Evolutionary conservation across 176 grass and related monocot genomes (phyloP).

Genomic region (Ensete ventricosum): DNA sequence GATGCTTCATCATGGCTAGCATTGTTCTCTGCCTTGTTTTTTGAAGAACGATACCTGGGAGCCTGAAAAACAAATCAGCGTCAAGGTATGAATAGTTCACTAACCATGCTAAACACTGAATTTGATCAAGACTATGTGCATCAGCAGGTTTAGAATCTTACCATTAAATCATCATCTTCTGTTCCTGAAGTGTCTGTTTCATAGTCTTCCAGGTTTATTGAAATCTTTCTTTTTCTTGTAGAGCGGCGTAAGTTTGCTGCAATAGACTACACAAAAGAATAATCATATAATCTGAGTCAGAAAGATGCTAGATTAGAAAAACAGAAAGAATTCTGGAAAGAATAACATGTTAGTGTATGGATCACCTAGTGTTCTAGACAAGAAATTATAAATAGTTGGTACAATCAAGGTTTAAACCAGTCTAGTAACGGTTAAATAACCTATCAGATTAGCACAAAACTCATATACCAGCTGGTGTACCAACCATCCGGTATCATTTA

Average conservation of each 20-base stretch:
- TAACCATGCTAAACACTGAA: constrained; percentile 6
- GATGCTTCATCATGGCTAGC: constrained; percentile 39
- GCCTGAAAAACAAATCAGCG: constrained; percentile 34
- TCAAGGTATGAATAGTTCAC: constrained; percentile 9
- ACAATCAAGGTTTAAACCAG: background rate
- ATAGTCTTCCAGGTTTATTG: constrained; percentile 84
- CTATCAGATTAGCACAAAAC: no score
- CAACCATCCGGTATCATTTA: no score
- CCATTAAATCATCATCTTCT: constrained; percentile 98
- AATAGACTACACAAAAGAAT: constrained; percentile 53
- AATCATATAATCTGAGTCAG: constrained; percentile 21
- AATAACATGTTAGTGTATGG: background rate
- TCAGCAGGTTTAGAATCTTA: constrained; percentile 28
- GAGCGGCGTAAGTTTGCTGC: constrained; percentile 83
- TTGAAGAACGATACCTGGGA: constrained; percentile 72
- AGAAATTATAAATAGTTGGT: background rate
- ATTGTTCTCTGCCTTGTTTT: constrained; percentile 56
- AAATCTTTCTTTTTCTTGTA: constrained; percentile 83
- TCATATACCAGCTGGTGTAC: no score
- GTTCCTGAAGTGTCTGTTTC: constrained; percentile 78
- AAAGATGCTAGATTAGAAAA: background rate
- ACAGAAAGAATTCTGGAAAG: background rate
- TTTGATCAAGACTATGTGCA: constrained; percentile 3
- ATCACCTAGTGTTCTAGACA: background rate
- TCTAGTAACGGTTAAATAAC: no score